These are phyloP conservation scores for Sugiyamaella sp. DNA, from an alignment of 1,139 yeast species.

Conservation along the genomic window DNA sequence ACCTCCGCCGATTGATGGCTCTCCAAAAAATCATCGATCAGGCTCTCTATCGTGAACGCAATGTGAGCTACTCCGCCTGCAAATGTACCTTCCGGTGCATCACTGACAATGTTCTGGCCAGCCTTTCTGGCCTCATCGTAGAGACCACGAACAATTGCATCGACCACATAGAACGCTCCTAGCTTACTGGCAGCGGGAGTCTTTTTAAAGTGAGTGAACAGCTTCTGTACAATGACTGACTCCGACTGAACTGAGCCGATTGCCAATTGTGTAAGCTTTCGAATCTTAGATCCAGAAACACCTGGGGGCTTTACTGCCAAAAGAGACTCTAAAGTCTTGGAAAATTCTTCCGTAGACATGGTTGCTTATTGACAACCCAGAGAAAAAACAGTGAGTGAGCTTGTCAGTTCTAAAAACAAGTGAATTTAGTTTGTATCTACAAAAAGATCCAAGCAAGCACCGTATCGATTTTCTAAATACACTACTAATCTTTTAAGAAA, in stretches of 20 bases:
- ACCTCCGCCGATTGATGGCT: conserved; percentile 30
- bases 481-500: conserved; percentile 8
- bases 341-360: conserved; percentile 57
- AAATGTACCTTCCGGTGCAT: conserved; percentile 66
- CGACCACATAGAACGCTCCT: conserved; percentile 89
- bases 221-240: conserved; percentile 58
- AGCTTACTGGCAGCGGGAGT: conserved; percentile 82
- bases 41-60: conserved; percentile 38
- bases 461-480: conserved; percentile 10
- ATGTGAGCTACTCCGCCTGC: conserved; percentile 66
- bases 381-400: not conserved
- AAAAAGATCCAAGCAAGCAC: not conserved
- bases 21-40: conserved; percentile 40
- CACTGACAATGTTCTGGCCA: conserved; percentile 46
- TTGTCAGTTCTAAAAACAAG: conserved; percentile 5
- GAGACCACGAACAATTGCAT: conserved; percentile 85
- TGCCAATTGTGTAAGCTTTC: conserved; percentile 78
- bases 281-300: conserved; percentile 93
- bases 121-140: conserved; percentile 70
- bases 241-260: conserved; percentile 66
- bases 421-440: conserved; percentile 7
- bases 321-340: conserved; percentile 70
- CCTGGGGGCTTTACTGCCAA: conserved; percentile 84
- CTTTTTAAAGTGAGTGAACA: conserved; percentile 70
- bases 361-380: not conserved